Evolutionary conservation across 768 basidiomycete species (phyloP), one percentile per base, ranked within the genome.

Genomic region (Naematelia aurantialba): DNA sequence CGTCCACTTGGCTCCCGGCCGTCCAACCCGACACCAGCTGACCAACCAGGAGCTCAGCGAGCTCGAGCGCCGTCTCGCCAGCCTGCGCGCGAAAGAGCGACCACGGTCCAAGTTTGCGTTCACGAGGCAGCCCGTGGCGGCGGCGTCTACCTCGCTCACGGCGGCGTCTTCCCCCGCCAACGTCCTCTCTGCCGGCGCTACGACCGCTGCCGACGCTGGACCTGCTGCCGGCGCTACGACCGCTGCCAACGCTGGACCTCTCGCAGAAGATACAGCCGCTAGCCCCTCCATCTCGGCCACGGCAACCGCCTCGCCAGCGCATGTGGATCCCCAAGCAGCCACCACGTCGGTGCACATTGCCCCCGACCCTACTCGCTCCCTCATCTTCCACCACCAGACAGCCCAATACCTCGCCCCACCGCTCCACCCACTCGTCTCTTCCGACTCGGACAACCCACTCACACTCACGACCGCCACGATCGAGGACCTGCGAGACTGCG

Each of bases 51-150:
- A 86, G 83, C 73, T 90, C 56, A 85, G 83, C 69, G 74, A 74
- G 3, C 72, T 89, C 10, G 88, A 89, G 72, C 79, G 78, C 54
- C 71, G 78, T 10, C 61, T 89, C 1, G 82, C 86, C 56, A 78
- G 79, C 1, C 73, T 87, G 5, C 81, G 85, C 19, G 70, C 78
- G 2, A 72, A 80, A 67, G n/a, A n/a, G n/a, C n/a, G 75, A 10
- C 79, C 82, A 1, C 85, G 84, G 67, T 68, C 84, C 0, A 88
- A 84, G 50, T 91, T 91, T 66, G 71, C 82, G 1, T 19, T 93
- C 91, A 14, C 63, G 78, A 22, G 10, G 10, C 24, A 44, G 22
- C n/a, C 30, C 27, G 25, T 55, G 2, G 50, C 25, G 0, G n/a
- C n/a, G n/a, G n/a, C 25, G 54, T 24, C 19, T 21, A 34, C 39